Evolutionary conservation across 1,139 yeast species (phyloP).

Genomic region (Scheffersomyces illinoinensis): DNA sequence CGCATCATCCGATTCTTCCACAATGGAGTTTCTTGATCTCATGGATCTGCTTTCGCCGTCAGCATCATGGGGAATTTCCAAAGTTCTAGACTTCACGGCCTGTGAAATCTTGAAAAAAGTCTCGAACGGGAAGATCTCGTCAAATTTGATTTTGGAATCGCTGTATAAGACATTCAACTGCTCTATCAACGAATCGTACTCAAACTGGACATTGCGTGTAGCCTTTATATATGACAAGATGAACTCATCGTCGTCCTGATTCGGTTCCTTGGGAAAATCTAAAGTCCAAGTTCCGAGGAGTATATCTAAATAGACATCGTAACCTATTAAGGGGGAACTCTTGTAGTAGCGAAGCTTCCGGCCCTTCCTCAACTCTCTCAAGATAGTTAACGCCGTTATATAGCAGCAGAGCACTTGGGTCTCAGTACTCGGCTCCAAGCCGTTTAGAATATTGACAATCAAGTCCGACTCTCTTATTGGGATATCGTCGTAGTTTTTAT

Average conservation of each 20-base stretch:
- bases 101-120: constrained; percentile 43
- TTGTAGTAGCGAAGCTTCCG: constrained; percentile 5
- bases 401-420: constrained; percentile 33
- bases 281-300: constrained; percentile 22
- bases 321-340: constrained; percentile 10
- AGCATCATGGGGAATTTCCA: constrained; percentile 58
- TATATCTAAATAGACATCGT: constrained; percentile 28
- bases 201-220: constrained; percentile 19
- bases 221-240: constrained; percentile 15
- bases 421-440: constrained; percentile 26
- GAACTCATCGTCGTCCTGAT: constrained; percentile 16
- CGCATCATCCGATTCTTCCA: background rate
- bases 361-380: constrained; percentile 8
- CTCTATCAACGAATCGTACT: constrained; percentile 22
- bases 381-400: constrained; percentile 23
- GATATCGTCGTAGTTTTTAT: constrained; percentile 4
- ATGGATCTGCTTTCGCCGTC: constrained; percentile 5
- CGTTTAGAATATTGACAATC: constrained; percentile 22
- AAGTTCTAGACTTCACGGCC: constrained; percentile 56
- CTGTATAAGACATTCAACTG: constrained; percentile 9
- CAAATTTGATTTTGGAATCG: constrained; percentile 11
- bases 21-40: background rate
- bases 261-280: constrained; percentile 10
- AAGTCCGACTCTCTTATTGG: constrained; percentile 14
- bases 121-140: constrained; percentile 19